Conservation (phyloP, 352 stramenopile species). For the Phytophthora ramorum region DNA sequence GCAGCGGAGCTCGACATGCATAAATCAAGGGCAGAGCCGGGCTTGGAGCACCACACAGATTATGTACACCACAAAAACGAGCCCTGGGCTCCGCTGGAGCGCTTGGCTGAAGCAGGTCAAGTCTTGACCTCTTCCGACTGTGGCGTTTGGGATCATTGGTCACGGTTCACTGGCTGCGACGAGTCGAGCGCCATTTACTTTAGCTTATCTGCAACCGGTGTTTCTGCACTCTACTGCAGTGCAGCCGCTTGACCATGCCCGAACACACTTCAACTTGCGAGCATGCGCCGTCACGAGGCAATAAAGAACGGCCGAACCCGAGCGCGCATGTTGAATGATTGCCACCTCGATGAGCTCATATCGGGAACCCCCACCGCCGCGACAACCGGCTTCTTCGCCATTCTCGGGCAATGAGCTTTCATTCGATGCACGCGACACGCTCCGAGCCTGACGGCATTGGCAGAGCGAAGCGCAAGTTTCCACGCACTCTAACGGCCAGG, state of each 20-base stretch:
- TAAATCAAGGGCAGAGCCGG: constrained; percentile 30
- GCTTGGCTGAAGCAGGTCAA: not conserved
- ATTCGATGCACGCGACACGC: constrained; percentile 7
- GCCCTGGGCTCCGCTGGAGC: constrained; percentile 4
- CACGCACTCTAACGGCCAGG: constrained; percentile 18
- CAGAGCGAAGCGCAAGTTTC: not conserved
- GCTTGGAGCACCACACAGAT: not conserved
- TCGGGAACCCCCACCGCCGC: not conserved
- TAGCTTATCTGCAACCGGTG: not conserved
- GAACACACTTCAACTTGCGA: constrained; percentile 17
- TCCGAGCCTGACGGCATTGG: constrained; percentile 4
- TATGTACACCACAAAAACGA: constrained; percentile 28
- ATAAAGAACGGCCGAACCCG: not conserved
- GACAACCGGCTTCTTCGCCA: constrained; percentile 12
- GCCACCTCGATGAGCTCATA: not conserved
- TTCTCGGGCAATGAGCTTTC: not conserved
- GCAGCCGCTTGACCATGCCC: not conserved
- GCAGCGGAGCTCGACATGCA: constrained; percentile 11
- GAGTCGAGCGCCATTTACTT: not conserved
- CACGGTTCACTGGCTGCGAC: not conserved
- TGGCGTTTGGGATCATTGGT: not conserved
- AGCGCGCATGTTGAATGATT: not conserved
- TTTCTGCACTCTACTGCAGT: constrained; percentile 3
- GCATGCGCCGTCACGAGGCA: not conserved
- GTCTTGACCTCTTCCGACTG: not conserved